A percentile compares a stretch with the other conserved stretches of the same genome.
These are phyloP conservation scores for Fusarium scirpi DNA, from an alignment of 2,329 filamentous ascomycete genomes.

Conservation along the genomic window DNA sequence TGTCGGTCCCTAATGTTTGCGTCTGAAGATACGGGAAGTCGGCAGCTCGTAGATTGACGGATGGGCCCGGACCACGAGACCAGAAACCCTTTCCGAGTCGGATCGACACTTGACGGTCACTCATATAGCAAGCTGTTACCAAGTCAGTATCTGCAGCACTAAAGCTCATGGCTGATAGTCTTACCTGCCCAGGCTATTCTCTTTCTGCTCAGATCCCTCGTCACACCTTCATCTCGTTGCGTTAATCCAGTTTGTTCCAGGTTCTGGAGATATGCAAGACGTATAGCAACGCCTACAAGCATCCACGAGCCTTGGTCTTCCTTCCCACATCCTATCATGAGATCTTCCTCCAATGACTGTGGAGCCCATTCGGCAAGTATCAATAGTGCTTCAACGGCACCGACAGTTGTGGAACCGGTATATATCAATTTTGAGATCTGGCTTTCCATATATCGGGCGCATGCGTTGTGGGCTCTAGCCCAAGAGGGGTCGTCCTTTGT, in stretches of 20 bases:
- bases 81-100: constrained; percentile 79
- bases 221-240: constrained; percentile 68
- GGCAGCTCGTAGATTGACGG: constrained; percentile 72
- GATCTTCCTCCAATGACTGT: constrained; percentile 71
- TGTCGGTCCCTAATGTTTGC: constrained; percentile 69
- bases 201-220: constrained; percentile 70
- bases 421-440: constrained; percentile 75
- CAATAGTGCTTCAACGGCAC: constrained; percentile 77
- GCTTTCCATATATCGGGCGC: constrained; percentile 76
- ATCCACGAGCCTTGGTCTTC: constrained; percentile 83
- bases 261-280: constrained; percentile 77
- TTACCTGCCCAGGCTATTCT: constrained; percentile 74
- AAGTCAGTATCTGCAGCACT: not conserved
- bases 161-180: not conserved
- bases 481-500: constrained; percentile 77
- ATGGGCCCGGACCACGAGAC: constrained; percentile 76
- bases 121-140: constrained; percentile 69
- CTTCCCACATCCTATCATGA: constrained; percentile 75
- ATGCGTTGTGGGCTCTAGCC: constrained; percentile 72
- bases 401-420: constrained; percentile 74
- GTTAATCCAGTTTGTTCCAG: constrained; percentile 76
- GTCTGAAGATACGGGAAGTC: constrained; percentile 76
- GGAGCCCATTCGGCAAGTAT: constrained; percentile 80
- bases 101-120: constrained; percentile 76
- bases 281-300: constrained; percentile 77